Evolutionary conservation across 495 filamentous ascomycete species (phyloP).

Genomic region (Daldinia vernicosa): DNA sequence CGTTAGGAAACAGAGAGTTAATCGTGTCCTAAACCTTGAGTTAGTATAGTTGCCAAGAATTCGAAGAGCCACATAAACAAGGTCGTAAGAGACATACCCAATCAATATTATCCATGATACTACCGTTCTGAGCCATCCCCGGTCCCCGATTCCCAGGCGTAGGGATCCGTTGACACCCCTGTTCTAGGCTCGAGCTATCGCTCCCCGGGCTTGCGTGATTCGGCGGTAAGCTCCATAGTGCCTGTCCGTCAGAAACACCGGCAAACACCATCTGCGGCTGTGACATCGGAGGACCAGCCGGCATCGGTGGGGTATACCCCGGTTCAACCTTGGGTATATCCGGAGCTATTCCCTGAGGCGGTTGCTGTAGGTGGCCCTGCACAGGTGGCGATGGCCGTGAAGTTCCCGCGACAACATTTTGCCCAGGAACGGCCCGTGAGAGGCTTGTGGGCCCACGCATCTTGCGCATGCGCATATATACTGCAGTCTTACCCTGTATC

Average conservation of each 20-base stretch:
- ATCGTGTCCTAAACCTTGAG: slow-evolving; percentile 43
- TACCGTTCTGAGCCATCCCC: slow-evolving; percentile 19
- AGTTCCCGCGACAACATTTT: slow-evolving; percentile 53
- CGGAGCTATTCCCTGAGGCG: slow-evolving; percentile 7
- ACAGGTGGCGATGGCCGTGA: slow-evolving; percentile 24
- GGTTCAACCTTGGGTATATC: slow-evolving; percentile 28
- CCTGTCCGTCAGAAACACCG: slow-evolving; percentile 57
- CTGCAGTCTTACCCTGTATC: slow-evolving; percentile 51
- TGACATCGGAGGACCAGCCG: slow-evolving; percentile 17
- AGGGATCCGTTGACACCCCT: slow-evolving; percentile 7
- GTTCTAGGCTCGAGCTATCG: slow-evolving; percentile 43
- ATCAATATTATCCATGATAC: slow-evolving; percentile 49
- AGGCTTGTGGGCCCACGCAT: slow-evolving; percentile 55
- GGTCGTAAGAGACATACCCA: slow-evolving; percentile 43
- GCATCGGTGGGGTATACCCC: slow-evolving; percentile 33
- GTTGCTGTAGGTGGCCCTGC: slow-evolving; percentile 9
- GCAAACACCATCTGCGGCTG: slow-evolving; percentile 54
- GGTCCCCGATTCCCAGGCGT: slow-evolving; percentile 13
- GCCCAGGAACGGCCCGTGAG: slow-evolving; percentile 47
- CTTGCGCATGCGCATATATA: slow-evolving; percentile 56
- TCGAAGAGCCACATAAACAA: not conserved
- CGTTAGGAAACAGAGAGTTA: slow-evolving; percentile 48
- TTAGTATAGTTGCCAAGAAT: not conserved
- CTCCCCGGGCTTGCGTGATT: slow-evolving; percentile 50
- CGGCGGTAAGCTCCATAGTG: slow-evolving; percentile 54